These are phyloP conservation scores for Harringtonia lauricola DNA, from an alignment of 2,329 filamentous ascomycete genomes.

Conservation along the genomic window DNA sequence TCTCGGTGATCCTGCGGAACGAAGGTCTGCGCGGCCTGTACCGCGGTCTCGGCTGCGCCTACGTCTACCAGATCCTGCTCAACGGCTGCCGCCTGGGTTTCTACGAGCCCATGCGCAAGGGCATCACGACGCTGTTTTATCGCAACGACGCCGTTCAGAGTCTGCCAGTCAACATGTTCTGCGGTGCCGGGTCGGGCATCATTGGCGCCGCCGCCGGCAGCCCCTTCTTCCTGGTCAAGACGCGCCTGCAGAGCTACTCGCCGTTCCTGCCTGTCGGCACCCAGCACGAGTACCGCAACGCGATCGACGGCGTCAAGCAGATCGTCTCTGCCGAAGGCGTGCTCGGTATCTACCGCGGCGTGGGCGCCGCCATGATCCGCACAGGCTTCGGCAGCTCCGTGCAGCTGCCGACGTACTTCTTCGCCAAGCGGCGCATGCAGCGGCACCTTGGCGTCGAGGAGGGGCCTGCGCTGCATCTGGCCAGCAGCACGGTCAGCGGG, in stretches of 20 bases:
- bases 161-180: slow-evolving; percentile 85
- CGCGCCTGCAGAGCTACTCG: slow-evolving; percentile 85
- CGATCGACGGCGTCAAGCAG: slow-evolving; percentile 67
- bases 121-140: slow-evolving; percentile 58
- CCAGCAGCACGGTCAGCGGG: slow-evolving; percentile 79
- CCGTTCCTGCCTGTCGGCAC: slow-evolving; percentile 89
- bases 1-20: slow-evolving; percentile 80
- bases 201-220: slow-evolving; percentile 87
- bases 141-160: slow-evolving; percentile 67
- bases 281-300: slow-evolving; percentile 87
- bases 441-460: slow-evolving; percentile 83
- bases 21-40: slow-evolving; percentile 81
- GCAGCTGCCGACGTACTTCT: slow-evolving; percentile 95
- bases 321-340: slow-evolving; percentile 73
- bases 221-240: slow-evolving; percentile 97
- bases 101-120: slow-evolving; percentile 85
- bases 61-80: slow-evolving; percentile 90
- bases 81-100: slow-evolving; percentile 96
- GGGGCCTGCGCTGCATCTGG: slow-evolving; percentile 76
- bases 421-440: slow-evolving; percentile 79
- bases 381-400: slow-evolving; percentile 95
- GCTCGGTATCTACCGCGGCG: slow-evolving; percentile 76
- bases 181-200: slow-evolving; percentile 79
- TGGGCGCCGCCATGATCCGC: slow-evolving; percentile 86
- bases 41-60: slow-evolving; percentile 82